phyloP scores from a whole-genome alignment of 2,329 filamentous ascomycete species.

The Xylariaceae sp. region DNA sequence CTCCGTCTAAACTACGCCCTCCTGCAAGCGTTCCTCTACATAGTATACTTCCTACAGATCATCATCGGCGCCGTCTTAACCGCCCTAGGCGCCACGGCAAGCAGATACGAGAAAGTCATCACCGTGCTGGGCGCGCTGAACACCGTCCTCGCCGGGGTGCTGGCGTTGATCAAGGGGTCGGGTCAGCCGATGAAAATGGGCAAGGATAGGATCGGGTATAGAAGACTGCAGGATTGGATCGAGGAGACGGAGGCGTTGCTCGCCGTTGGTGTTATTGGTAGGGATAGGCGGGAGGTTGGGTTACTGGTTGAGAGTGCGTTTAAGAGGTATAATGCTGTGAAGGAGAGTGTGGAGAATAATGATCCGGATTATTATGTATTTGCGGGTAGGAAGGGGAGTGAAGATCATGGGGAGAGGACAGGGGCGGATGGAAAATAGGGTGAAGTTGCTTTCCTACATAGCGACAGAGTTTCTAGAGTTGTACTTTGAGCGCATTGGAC shows the following conservation, averaged over 20 bases:
- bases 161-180: slow-evolving; percentile 52
- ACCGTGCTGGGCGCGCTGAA: slow-evolving; percentile 59
- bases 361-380: slow-evolving; percentile 36
- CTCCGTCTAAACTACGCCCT: slow-evolving; percentile 32
- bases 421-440: no score
- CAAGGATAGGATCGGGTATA: slow-evolving; percentile 44
- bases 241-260: slow-evolving; percentile 49
- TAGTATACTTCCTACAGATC: slow-evolving; percentile 42
- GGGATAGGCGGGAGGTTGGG: slow-evolving; percentile 40
- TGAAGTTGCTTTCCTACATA: no score
- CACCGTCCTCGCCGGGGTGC: slow-evolving; percentile 57
- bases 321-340: slow-evolving; percentile 41
- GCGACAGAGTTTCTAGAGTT: no score
- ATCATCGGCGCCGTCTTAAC: slow-evolving; percentile 46
- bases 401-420: no score
- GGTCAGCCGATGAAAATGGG: slow-evolving; percentile 45
- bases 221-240: slow-evolving; percentile 49
- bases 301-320: slow-evolving; percentile 40
- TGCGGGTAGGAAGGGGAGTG: slow-evolving; percentile 1
- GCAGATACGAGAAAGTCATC: slow-evolving; percentile 48
- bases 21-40: slow-evolving; percentile 37
- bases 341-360: slow-evolving; percentile 39
- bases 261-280: slow-evolving; percentile 38
- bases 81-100: slow-evolving; percentile 41
- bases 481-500: no score